Evolutionary conservation across 805 yeast species (phyloP).

Genomic region (Candida argentea): DNA sequence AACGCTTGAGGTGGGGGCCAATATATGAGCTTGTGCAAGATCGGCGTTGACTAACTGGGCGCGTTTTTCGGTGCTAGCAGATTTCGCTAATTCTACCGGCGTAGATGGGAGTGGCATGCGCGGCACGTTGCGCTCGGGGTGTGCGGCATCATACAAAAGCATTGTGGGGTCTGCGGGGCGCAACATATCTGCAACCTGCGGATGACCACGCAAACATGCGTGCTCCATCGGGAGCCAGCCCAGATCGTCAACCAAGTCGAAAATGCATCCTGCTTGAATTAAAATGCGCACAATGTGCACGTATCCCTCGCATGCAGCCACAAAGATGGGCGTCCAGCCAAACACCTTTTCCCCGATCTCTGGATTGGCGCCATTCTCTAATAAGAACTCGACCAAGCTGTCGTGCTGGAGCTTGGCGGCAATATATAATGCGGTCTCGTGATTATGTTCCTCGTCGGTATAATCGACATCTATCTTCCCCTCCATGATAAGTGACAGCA

Average conservation of each 20-base stretch:
- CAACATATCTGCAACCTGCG: conserved; percentile 55
- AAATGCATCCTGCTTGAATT: conserved; percentile 42
- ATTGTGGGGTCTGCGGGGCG: conserved; percentile 33
- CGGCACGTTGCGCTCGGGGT: conserved; percentile 22
- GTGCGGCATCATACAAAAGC: conserved; percentile 27
- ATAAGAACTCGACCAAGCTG: conserved; percentile 43
- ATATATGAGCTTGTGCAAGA: neutral
- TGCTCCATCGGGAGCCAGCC: conserved; percentile 99
- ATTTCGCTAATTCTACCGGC: conserved; percentile 4
- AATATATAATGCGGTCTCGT: conserved; percentile 76
- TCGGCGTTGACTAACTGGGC: conserved; percentile 1
- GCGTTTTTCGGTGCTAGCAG: conserved; percentile 5
- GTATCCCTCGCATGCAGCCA: conserved; percentile 82
- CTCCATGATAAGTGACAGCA: conserved; percentile 41
- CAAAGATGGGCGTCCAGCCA: conserved; percentile 92
- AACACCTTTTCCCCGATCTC: conserved; percentile 70
- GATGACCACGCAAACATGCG: conserved; percentile 83
- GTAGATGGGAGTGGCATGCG: conserved; percentile 8
- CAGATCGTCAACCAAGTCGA: conserved; percentile 57
- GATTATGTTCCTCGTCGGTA: conserved; percentile 42
- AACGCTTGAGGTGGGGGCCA: conserved; percentile 19
- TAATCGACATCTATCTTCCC: conserved; percentile 58
- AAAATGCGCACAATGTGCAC: conserved; percentile 46
- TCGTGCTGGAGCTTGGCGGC: conserved; percentile 57
- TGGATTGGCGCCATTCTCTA: conserved; percentile 54